Evolutionary conservation across 2,329 filamentous ascomycete species (phyloP).

Genomic region (Trichoderma sp.): DNA sequence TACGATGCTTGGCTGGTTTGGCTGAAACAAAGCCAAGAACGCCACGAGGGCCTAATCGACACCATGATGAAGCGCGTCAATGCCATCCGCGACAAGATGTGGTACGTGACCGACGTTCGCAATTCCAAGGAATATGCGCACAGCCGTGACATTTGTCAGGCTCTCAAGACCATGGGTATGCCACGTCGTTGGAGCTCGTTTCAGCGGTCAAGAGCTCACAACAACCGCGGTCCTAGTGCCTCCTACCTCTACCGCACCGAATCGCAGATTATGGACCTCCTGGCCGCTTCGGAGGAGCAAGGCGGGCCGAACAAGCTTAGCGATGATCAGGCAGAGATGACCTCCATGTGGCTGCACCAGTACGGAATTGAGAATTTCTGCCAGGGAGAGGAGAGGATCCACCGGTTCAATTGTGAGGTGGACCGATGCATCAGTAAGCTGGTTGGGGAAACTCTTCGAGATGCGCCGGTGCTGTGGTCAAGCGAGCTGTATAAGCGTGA

Average conservation of each 20-base stretch:
- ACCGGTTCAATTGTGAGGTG: slow-evolving; percentile 89
- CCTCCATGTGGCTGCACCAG: slow-evolving; percentile 76
- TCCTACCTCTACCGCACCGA: slow-evolving; percentile 78
- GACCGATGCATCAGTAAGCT: slow-evolving; percentile 83
- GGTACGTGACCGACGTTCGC: slow-evolving; percentile 93
- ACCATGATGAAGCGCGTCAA: slow-evolving; percentile 72
- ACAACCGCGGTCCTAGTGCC: slow-evolving; percentile 50
- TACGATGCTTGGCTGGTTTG: slow-evolving; percentile 82
- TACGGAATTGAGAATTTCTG: slow-evolving; percentile 91
- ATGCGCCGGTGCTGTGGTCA: slow-evolving; percentile 88
- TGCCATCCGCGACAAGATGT: slow-evolving; percentile 92
- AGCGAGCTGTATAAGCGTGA: slow-evolving; percentile 86
- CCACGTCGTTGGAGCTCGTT: slow-evolving; percentile 57
- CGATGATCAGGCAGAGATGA: slow-evolving; percentile 91
- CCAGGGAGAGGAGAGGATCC: slow-evolving; percentile 89
- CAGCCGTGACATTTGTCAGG: slow-evolving; percentile 80
- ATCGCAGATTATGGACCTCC: slow-evolving; percentile 80
- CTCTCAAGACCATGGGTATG: slow-evolving; percentile 86
- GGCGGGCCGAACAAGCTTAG: slow-evolving; percentile 93
- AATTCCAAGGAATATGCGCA: slow-evolving; percentile 88
- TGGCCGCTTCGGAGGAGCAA: slow-evolving; percentile 79
- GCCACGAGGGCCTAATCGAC: slow-evolving; percentile 72
- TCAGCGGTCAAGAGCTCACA: slow-evolving; percentile 50
- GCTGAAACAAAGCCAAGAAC: slow-evolving; percentile 79
- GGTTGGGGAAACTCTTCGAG: slow-evolving; percentile 78